Conservation (phyloP, 805 yeast species). For the Teunomyces pallodes region DNA sequence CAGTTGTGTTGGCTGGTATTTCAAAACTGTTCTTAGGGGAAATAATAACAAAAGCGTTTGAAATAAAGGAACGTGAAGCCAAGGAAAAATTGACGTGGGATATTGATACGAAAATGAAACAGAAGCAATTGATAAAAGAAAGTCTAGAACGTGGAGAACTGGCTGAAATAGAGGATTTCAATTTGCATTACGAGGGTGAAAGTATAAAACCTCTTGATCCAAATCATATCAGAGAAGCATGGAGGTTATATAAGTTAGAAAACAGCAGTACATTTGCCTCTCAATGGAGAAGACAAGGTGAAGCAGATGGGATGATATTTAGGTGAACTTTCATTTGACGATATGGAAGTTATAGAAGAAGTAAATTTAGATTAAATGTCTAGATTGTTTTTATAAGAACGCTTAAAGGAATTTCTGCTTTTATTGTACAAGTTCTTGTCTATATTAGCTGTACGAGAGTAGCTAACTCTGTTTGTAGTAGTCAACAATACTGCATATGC, state of each 20-base stretch:
- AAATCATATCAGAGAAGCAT: conserved; percentile 84
- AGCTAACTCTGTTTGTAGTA: too few relatives aligned
- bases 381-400: too few relatives aligned
- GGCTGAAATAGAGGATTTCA: conserved; percentile 25
- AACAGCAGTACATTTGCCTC: conserved; percentile 59
- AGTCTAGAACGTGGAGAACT: conserved; percentile 40
- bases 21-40: conserved; percentile 91
- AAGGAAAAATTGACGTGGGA: conserved; percentile 38
- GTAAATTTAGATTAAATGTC: too few relatives aligned
- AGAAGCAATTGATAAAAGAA: conserved; percentile 30
- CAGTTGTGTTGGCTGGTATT: conserved; percentile 79
- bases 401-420: too few relatives aligned
- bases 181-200: conserved; percentile 37
- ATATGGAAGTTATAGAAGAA: too few relatives aligned
- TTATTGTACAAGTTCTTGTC: too few relatives aligned
- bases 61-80: conserved; percentile 58
- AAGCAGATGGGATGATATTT: conserved; percentile 67
- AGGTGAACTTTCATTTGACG: conserved; percentile 34
- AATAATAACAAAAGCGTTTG: conserved; percentile 76
- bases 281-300: conserved; percentile 70
- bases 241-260: conserved; percentile 72
- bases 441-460: too few relatives aligned
- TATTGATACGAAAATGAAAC: conserved; percentile 40
- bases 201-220: conserved; percentile 66
- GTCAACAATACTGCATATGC: too few relatives aligned